Evolutionary conservation across 768 basidiomycete genomes (phyloP).

Genomic region (Chalciporus pseudorubinellus): DNA sequence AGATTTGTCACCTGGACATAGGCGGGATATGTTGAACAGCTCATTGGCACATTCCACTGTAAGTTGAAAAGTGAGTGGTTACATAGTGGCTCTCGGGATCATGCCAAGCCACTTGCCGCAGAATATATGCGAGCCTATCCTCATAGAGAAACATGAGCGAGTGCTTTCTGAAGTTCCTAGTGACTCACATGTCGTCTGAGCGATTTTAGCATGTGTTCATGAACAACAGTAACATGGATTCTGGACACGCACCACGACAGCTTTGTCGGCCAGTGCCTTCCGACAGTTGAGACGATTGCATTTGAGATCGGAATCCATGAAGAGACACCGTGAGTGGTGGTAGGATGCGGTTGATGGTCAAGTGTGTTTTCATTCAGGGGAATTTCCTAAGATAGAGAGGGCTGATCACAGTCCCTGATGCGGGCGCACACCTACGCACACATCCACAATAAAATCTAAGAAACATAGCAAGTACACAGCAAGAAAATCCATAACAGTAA

Average conservation of each 20-base stretch:
- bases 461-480: slow-evolving; percentile 24
- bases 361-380: neutral
- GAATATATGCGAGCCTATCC: slow-evolving; percentile 81
- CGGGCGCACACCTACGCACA: neutral
- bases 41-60: slow-evolving; percentile 84
- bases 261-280: slow-evolving; percentile 65
- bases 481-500: slow-evolving; percentile 20
- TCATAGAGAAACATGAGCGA: neutral
- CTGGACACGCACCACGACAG: slow-evolving; percentile 68
- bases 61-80: neutral
- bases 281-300: slow-evolving; percentile 82
- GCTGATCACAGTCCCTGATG: too few species aligned
- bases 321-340: neutral
- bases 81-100: neutral
- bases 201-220: slow-evolving; percentile 12
- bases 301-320: slow-evolving; percentile 74
- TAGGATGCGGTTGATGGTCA: neutral
- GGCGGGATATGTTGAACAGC: slow-evolving; percentile 69
- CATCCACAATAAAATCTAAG: slow-evolving; percentile 11
- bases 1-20: slow-evolving; percentile 66
- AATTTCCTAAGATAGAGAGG: slow-evolving; percentile 12
- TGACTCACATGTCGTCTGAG: slow-evolving; percentile 55
- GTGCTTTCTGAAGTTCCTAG: neutral
- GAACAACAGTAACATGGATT: slow-evolving; percentile 1
- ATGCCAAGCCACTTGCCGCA: slow-evolving; percentile 48